phyloP scores from a whole-genome alignment of 805 yeast genomes.

The Scheffersomyces coipomensis region DNA sequence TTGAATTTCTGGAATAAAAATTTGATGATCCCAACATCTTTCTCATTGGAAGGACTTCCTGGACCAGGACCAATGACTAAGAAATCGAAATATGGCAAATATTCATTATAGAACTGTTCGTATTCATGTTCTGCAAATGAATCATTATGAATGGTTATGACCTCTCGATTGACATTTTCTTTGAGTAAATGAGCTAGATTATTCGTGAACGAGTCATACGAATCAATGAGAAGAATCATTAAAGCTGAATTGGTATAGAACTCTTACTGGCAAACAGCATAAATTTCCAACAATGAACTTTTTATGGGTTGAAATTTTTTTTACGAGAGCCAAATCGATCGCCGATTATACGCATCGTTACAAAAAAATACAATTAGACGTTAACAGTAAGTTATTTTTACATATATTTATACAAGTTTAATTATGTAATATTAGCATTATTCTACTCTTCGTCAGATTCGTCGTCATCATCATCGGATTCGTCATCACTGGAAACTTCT shows the following conservation, averaged over 20 bases:
- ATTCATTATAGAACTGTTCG: conserved; percentile 32
- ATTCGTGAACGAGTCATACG: conserved; percentile 93
- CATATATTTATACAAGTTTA: too few species aligned
- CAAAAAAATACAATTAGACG: too few species aligned
- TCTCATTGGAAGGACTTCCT: conserved; percentile 67
- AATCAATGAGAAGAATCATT: conserved; percentile 75
- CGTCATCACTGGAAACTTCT: conserved; percentile 70
- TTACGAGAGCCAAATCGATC: too few species aligned
- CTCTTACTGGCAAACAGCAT: too few species aligned
- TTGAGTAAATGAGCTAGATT: conserved; percentile 68
- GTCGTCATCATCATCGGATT: conserved; percentile 62
- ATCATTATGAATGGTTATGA: conserved; percentile 64
- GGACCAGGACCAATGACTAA: conserved; percentile 97
- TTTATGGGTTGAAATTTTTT: too few species aligned
- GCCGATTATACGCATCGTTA: too few species aligned
- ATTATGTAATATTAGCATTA: too few species aligned
- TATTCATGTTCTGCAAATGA: conserved; percentile 34
- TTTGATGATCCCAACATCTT: conserved; percentile 74
- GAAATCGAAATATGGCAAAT: conserved; percentile 61
- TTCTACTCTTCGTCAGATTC: conserved; percentile 43
- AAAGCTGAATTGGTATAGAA: too few species aligned
- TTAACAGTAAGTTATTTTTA: too few species aligned
- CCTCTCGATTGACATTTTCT: conserved; percentile 47
- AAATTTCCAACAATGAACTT: too few species aligned
- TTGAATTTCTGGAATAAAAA: conserved; percentile 43